Percentiles rank a stretch among this genome's conserved stretches.
phyloP scores from a whole-genome alignment of 1,284 basidiomycete genomes.

The Ustilago esculenta region DNA sequence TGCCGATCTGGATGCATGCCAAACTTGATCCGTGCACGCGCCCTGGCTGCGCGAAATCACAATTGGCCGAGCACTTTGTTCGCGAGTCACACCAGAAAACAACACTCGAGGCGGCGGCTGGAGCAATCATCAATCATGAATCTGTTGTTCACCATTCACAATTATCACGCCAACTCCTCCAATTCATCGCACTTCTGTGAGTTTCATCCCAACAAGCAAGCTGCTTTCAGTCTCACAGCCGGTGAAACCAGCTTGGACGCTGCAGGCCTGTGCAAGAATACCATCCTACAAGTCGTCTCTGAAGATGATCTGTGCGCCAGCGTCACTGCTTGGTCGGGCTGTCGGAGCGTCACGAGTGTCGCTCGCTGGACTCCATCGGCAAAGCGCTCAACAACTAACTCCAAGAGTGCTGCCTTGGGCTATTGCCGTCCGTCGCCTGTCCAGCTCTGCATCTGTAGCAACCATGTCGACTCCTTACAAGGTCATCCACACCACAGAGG shows the following conservation, averaged over 20 bases:
- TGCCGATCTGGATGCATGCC: constrained; percentile 11
- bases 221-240: background rate
- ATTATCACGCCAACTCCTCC: constrained; percentile 13
- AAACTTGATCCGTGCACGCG: background rate
- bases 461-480: constrained; percentile 56
- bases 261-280: too few species aligned
- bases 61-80: too few species aligned
- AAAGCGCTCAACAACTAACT: constrained; percentile 9
- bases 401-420: too few species aligned
- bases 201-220: background rate
- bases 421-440: background rate
- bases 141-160: too few species aligned
- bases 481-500: constrained; percentile 59
- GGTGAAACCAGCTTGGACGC: too few species aligned
- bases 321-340: background rate
- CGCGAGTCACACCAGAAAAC: too few species aligned
- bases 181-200: constrained; percentile 12
- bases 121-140: too few species aligned
- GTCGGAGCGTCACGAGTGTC: background rate
- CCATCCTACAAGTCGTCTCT: background rate
- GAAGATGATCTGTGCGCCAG: background rate
- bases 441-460: constrained; percentile 3
- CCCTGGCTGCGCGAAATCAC: too few species aligned
- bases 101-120: too few species aligned
- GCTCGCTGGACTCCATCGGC: background rate